phyloP scores from a whole-genome alignment of 768 basidiomycete species.

The Suillus subluteus region DNA sequence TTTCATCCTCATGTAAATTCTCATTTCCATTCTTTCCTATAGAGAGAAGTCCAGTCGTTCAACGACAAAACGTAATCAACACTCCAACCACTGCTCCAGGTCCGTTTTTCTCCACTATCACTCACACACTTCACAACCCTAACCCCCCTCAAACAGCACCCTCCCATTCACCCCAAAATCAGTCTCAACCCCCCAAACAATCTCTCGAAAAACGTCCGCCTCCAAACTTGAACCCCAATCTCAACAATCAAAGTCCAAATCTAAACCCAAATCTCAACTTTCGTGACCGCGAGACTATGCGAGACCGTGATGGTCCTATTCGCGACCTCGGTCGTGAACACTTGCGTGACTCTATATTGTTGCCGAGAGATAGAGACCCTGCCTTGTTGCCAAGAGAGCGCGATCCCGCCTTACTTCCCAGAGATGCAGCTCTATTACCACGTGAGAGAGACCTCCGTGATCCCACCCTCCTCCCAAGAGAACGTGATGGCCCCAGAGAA shows the following conservation, averaged over 20 bases:
- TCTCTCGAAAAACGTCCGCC: slow-evolving; percentile 33
- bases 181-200: slow-evolving; percentile 20
- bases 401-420: neutral
- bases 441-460: slow-evolving; percentile 9
- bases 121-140: neutral
- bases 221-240: slow-evolving; percentile 8
- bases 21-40: neutral
- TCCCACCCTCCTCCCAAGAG: neutral
- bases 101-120: slow-evolving; percentile 13
- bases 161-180: slow-evolving; percentile 32
- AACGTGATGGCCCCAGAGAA: slow-evolving; percentile 5
- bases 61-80: slow-evolving; percentile 29
- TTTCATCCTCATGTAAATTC: neutral
- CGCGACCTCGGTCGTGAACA: slow-evolving; percentile 9
- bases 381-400: neutral
- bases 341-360: neutral
- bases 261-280: slow-evolving; percentile 10
- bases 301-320: slow-evolving; percentile 4
- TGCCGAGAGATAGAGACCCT: slow-evolving; percentile 1
- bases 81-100: slow-evolving; percentile 27
- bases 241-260: slow-evolving; percentile 7
- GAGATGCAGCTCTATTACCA: neutral
- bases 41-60: slow-evolving; percentile 36
- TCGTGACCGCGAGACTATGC: slow-evolving; percentile 9
- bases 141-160: slow-evolving; percentile 21